A percentile compares a stretch with the other conserved stretches of the same genome.
phyloP scores from a whole-genome alignment of 495 filamentous ascomycete species.

The Polyplosphaeria fusca region DNA sequence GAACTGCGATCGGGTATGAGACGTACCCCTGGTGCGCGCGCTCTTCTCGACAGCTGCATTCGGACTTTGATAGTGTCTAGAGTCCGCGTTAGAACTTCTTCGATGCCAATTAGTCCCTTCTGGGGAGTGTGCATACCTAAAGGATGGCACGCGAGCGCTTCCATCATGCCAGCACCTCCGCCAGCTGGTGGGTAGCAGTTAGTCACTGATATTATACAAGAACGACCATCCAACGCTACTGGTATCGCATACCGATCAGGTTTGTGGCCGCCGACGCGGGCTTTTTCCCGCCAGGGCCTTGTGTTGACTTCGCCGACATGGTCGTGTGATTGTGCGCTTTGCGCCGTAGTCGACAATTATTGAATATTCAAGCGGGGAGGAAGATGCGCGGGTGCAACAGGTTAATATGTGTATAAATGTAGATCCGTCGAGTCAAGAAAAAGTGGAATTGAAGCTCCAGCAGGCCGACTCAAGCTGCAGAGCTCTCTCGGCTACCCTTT shows the following conservation, averaged over 20 bases:
- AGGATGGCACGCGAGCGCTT: conserved; percentile 94
- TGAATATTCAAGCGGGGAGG: too few relatives aligned
- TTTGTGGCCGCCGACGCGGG: conserved; percentile 85
- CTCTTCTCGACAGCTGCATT: conserved; percentile 94
- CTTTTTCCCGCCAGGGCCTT: conserved; percentile 68
- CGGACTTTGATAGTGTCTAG: conserved; percentile 96
- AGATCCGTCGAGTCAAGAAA: too few relatives aligned
- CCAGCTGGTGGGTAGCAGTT: too few relatives aligned
- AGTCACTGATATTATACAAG: too few relatives aligned
- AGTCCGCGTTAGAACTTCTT: conserved; percentile 2
- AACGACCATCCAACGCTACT: too few relatives aligned
- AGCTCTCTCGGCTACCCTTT: conserved; percentile 3
- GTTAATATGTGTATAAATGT: too few relatives aligned
- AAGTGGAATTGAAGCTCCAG: conserved; percentile 5
- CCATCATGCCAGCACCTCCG: conserved; percentile 98
- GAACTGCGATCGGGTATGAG: too few relatives aligned
- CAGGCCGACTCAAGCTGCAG: background rate
- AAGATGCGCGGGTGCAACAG: too few relatives aligned
- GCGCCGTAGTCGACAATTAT: too few relatives aligned
- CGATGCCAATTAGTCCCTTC: background rate
- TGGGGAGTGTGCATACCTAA: conserved; percentile 59
- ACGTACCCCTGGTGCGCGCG: conserved; percentile 73
- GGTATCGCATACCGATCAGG: conserved; percentile 69
- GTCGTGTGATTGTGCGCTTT: conserved; percentile 16
- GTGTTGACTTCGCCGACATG: conserved; percentile 64